Base-by-base conservation (phyloP, 306 rosid species). In the Cotoneaster glaucophyllus region DNA sequence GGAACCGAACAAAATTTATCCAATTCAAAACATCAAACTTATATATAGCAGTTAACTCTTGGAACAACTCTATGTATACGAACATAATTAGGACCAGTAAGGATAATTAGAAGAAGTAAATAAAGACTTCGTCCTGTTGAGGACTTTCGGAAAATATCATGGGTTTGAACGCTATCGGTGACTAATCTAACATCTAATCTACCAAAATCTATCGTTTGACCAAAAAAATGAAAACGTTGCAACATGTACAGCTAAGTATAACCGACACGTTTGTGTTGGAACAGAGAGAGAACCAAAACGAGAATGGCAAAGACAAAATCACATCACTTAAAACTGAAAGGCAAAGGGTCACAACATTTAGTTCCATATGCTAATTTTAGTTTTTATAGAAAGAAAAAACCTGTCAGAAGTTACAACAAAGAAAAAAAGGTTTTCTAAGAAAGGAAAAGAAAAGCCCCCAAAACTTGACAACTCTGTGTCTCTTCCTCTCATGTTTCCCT, bases 401-500 rank as follows among this genome's bases (percentile, higher is more conserved):
- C 54, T 50, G 21, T 50, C 54, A 50, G 54, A 50, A 50, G 54
- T 50, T 50, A 17, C 54, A 15, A 50, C 54, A 50, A 50, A 50
- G 21, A 50, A 50, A 17, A 15, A 15, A 50, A 4, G 8, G 54
- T 50, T 15, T 15, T 50, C 54, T 50, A 15, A 50, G 19, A 41
- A 70, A 62, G n/a, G 28, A 28, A 62, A 34, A 4, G 32, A 57
- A 67, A 43, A 15, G 54, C 54, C 32, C 22, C 34, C 58, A 67
- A 50, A 31, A 69, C 25, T 41, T 26, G 28, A 52, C 32, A 56
- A 77, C 52, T 63, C 11, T 56, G 58, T 13, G 62, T 65, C 57
- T 70, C 61, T 10, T 58, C 34, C 62, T 64, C 66, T 69, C 62
- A 31, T 26, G 68, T 17, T 67, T 29, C 21, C 79, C 75, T 48